A percentile compares a stretch with the other conserved stretches of the same genome.
Conservation (phyloP, 371 early-diverging fungal genomes). For the Phascolomyces articulosus region DNA sequence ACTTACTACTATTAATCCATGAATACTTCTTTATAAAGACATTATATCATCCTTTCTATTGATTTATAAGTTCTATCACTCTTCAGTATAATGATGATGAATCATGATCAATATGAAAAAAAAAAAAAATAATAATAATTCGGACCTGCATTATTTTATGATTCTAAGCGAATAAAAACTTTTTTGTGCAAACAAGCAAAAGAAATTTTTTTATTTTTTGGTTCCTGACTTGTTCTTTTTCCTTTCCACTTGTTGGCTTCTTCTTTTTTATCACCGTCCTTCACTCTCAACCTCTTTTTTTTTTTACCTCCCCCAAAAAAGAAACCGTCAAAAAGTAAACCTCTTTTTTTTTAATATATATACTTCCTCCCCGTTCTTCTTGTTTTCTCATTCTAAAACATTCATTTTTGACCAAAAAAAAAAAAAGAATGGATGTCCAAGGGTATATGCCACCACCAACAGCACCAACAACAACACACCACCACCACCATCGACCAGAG, state of each 20-base stretch:
- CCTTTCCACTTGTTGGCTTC: not conserved
- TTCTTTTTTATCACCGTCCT: not conserved
- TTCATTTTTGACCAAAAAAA: not conserved
- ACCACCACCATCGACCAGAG: constrained; percentile 8
- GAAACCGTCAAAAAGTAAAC: too few species aligned
- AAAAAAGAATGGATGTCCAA: constrained; percentile 19
- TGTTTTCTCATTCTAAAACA: too few species aligned
- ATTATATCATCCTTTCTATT: too few species aligned
- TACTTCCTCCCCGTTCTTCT: constrained; percentile 6
- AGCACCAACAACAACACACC: not conserved
- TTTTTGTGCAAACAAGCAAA: not conserved
- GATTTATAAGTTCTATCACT: too few species aligned
- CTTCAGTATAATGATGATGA: not conserved
- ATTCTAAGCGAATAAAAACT: not conserved
- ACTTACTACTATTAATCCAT: too few species aligned
- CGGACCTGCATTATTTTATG: constrained; percentile 6
- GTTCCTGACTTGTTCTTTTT: too few species aligned
- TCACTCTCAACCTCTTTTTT: not conserved
- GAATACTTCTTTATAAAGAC: too few species aligned
- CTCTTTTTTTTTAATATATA: not conserved
- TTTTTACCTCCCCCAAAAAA: constrained; percentile 8
- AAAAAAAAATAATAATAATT: not conserved
- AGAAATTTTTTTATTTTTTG: constrained; percentile 15
- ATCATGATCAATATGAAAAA: too few species aligned
- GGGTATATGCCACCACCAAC: constrained; percentile 15